Evolutionary conservation across 495 filamentous ascomycete genomes (phyloP), one percentile per base, ranked within the genome.

Genomic region (Parmelia sp.): DNA sequence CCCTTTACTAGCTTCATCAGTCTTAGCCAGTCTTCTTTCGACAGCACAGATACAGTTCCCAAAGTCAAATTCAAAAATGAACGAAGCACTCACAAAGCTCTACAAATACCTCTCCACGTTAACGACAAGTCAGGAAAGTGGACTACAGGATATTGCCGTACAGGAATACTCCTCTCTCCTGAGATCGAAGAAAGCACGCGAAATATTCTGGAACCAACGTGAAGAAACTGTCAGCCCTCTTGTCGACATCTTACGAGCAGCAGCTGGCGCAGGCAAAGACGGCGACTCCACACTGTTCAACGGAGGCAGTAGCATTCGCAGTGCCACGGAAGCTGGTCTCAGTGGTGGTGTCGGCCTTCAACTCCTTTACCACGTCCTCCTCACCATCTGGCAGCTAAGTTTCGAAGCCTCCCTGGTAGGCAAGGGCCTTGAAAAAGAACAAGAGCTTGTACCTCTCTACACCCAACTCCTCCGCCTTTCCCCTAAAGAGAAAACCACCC

Each of bases 401-500:
- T 99, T 99, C 66, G 95, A 97, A 71, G 90, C 87, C 29, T 80
- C 79, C 36, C 77, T 89, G 10, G 82, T 99, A 66, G 93, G 95
- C 29, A 89, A 94, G 63, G 93, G 88, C 37, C 76, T 97, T 45
- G 87, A 96, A 75, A 83, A 90, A 90, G 91, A 95, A 76, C 90
- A 96, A 77, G 92, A 97, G 70, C 86, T 97, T 68, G 83, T 97
- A 64, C 85, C 91, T 57, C 85, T 96, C 63, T 96, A 95, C 74
- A 91, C 88, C 27, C 89, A 92, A 42, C 86, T 99, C 44, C 83
- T 97, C 53, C 87, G 91, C 36, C 79, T 96, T 19, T 96, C 94
- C 7, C 92, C 93, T 39, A 99, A 99, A 74, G 94, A 97, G 75
- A 99, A 99, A 78, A 96, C 92, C 0, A 96, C 94, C 0, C 86